Conservation (phyloP, 2,329 filamentous ascomycete genomes). For the Piedraia hortae region DNA sequence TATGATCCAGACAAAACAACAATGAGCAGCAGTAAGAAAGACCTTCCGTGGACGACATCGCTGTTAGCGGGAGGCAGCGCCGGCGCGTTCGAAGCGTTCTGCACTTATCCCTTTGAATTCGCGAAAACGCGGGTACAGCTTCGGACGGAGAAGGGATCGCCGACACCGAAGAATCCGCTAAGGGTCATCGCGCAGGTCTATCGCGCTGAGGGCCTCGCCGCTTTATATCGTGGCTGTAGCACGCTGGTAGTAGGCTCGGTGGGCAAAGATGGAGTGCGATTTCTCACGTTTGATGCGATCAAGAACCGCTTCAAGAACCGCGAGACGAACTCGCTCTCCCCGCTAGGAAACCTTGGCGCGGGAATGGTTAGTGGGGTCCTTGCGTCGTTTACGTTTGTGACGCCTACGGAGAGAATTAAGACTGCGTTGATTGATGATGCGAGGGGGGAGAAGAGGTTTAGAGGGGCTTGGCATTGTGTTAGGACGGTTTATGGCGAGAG, state of each 20-base stretch:
- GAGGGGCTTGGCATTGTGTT: conserved; percentile 24
- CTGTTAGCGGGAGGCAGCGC: conserved; percentile 13
- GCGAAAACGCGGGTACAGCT: conserved; percentile 37
- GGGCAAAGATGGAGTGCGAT: conserved; percentile 37
- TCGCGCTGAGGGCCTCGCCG: conserved; percentile 26
- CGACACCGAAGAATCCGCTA: conserved; percentile 28
- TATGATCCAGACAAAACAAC: no score
- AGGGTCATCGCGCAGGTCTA: conserved; percentile 27
- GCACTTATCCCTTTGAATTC: conserved; percentile 34
- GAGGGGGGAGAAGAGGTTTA: conserved; percentile 21
- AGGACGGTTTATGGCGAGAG: conserved; percentile 22
- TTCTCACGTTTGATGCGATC: conserved; percentile 37
- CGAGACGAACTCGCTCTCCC: conserved; percentile 28
- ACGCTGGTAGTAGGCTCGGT: conserved; percentile 32
- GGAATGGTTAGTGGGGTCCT: conserved; percentile 36
- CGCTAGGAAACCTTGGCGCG: conserved; percentile 29
- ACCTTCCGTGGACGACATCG: no score
- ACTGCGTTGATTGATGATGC: conserved; percentile 39
- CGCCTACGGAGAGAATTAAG: conserved; percentile 40
- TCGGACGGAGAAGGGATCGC: conserved; percentile 17
- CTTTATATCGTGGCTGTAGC: conserved; percentile 35
- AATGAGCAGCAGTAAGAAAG: no score
- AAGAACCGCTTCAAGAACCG: conserved; percentile 28
- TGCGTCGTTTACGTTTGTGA: conserved; percentile 35
- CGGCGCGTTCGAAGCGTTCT: conserved; percentile 7